phyloP scores from a whole-genome alignment of 768 basidiomycete species.

The Tulasnella sp. region DNA sequence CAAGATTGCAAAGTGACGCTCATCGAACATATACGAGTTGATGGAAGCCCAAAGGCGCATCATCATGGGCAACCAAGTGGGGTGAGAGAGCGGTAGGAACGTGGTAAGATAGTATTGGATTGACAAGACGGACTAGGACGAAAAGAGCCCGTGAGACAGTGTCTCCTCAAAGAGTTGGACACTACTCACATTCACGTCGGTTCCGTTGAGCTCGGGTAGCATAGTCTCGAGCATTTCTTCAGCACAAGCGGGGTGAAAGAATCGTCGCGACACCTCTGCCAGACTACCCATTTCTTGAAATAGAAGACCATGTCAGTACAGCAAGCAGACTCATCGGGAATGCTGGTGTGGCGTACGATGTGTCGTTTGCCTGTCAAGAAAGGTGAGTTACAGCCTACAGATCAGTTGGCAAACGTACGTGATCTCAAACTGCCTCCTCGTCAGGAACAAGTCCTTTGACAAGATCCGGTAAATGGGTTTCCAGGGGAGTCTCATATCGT shows the following conservation, averaged over 20 bases:
- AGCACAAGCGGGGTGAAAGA: conserved; percentile 80
- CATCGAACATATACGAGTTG: conserved; percentile 38
- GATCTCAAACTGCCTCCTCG: conserved; percentile 63
- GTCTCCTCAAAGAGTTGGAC: neutral
- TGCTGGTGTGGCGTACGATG: too few relatives aligned
- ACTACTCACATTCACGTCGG: conserved; percentile 51
- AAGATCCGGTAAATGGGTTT: conserved; percentile 62
- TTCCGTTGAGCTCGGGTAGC: conserved; percentile 65
- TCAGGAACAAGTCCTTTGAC: conserved; percentile 63
- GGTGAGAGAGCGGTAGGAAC: conserved; percentile 75
- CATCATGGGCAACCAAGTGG: conserved; percentile 58
- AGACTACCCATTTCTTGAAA: conserved; percentile 50
- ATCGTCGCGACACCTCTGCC: conserved; percentile 54
- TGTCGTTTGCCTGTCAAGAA: too few relatives aligned
- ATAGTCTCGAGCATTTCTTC: conserved; percentile 83
- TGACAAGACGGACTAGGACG: conserved; percentile 50
- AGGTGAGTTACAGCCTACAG: neutral
- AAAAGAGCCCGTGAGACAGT: conserved; percentile 9
- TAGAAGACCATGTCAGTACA: neutral
- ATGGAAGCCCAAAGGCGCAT: conserved; percentile 71
- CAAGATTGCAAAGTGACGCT: conserved; percentile 58
- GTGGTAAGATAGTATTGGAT: conserved; percentile 77
- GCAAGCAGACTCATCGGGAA: neutral
- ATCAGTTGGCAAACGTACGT: conserved; percentile 36
- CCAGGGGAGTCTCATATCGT: conserved; percentile 76